Evolutionary conservation across 306 rosid genomes (phyloP), one percentile per base, ranked within the genome.

Genomic region (Betula pendula): DNA sequence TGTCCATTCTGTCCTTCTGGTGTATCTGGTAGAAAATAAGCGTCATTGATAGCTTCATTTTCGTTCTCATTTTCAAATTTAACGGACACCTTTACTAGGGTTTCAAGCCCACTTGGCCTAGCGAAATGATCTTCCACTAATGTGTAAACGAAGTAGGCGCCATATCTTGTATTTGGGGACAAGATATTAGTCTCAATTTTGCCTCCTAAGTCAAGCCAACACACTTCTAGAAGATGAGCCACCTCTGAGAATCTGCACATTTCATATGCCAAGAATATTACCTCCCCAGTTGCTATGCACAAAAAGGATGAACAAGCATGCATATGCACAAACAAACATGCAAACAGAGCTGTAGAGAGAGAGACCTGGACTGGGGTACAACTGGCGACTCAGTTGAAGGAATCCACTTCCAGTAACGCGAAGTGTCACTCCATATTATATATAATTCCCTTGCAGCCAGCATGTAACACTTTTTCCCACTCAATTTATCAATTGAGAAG

Each of bases 141-240:
- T 2, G 47, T 69, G 8, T 24, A 77, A 29, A 77, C 8, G 4
- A 77, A 42, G 47, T 52, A 68, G 2, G 43, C 75, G 7, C 47
- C 45, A 31, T 77, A 77, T 22, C 1, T 12, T 7, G 75, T 69
- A 16, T 48, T 52, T 11, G 75, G 69, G 5, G 80, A 69, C 80
- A 77, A 29, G 6, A 77, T 16, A 5, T 44, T 69, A 3, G 25
- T 33, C 38, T 11, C 29, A 25, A 77, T 2, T 1, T 11, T 43
- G 43, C 70, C 80, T 13, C 20, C 12, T 8, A 77, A 7, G 9
- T 55, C 24, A 55, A 68, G 58, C 74, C 74, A 77, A 55, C 68
- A 68, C 35, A 55, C 69, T 2, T 9, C 0, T 8, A 40, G 14
- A 2, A 77, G 75, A n/a, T 27, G 38, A 4, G 80, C 69, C 6